Evolutionary conservation across 768 basidiomycete species (phyloP).

Genomic region (Termitomyces sp.): DNA sequence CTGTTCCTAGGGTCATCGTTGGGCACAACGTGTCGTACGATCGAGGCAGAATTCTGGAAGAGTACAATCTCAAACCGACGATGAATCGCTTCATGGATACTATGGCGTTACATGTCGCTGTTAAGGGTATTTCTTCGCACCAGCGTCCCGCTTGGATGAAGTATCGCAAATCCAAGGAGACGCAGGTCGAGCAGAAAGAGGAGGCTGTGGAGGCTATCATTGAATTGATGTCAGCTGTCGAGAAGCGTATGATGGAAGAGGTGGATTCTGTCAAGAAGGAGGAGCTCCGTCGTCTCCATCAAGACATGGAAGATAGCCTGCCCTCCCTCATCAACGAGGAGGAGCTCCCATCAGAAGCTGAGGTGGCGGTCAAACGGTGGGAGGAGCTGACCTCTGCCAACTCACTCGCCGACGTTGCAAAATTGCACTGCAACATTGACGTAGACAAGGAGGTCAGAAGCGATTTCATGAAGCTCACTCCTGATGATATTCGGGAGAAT

Average conservation of each 20-base stretch:
- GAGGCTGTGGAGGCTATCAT: constrained; percentile 63
- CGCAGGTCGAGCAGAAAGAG: constrained; percentile 48
- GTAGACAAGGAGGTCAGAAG: constrained; percentile 77
- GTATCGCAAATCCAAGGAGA: constrained; percentile 68
- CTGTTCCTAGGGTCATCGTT: constrained; percentile 62
- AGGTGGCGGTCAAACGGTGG: constrained; percentile 60
- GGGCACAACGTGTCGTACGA: constrained; percentile 98
- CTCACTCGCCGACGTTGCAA: constrained; percentile 89
- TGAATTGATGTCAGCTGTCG: constrained; percentile 37
- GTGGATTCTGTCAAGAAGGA: constrained; percentile 41
- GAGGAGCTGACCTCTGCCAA: constrained; percentile 91
- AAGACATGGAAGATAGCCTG: constrained; percentile 40
- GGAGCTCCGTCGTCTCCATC: constrained; percentile 33
- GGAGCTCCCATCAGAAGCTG: constrained; percentile 31
- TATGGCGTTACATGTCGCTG: constrained; percentile 91
- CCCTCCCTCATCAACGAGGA: constrained; percentile 18
- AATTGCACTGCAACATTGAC: constrained; percentile 79
- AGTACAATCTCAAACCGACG: constrained; percentile 70
- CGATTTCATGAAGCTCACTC: constrained; percentile 70
- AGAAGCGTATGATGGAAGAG: constrained; percentile 48
- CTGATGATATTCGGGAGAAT: constrained; percentile 59
- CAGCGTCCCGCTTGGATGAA: constrained; percentile 94
- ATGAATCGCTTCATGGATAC: constrained; percentile 88
- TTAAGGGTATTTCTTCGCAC: constrained; percentile 90
- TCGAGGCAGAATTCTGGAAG: constrained; percentile 75